Conservation (phyloP, 2,329 filamentous ascomycete species). For the Trematosphaeria pertusa region DNA sequence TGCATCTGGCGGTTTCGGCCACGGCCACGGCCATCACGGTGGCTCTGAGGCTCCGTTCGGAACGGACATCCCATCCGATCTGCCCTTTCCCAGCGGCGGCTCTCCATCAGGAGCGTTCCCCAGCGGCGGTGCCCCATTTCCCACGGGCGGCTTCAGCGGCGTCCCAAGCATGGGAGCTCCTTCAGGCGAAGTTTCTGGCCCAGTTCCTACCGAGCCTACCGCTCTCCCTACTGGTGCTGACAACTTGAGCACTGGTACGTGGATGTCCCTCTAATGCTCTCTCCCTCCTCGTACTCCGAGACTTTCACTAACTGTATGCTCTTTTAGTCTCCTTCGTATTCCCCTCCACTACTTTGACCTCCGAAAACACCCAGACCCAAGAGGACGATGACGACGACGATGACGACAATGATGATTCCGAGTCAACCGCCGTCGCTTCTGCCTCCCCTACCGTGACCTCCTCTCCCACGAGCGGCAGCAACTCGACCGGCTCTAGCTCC, state of each 20-base stretch:
- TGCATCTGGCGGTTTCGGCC: background rate
- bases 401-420: conserved; percentile 7
- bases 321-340: conserved; percentile 22
- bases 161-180: background rate
- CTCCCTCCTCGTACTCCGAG: too few relatives aligned
- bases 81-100: too few relatives aligned
- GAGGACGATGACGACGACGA: background rate
- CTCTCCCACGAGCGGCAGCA: conserved; percentile 8
- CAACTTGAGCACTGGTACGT: conserved; percentile 13
- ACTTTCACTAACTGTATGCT: too few relatives aligned
- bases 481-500: conserved; percentile 12
- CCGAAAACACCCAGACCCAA: background rate
- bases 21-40: too few relatives aligned
- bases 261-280: too few relatives aligned
- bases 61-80: too few relatives aligned
- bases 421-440: conserved; percentile 2
- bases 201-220: conserved; percentile 15
- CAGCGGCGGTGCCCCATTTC: background rate
- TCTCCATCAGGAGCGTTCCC: conserved; percentile 3
- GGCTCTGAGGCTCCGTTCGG: too few relatives aligned
- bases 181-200: conserved; percentile 6
- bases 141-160: conserved; percentile 2
- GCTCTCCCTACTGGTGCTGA: conserved; percentile 8
- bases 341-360: conserved; percentile 7
- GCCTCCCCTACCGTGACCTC: too few relatives aligned